phyloP scores from a whole-genome alignment of 176 grass and related monocot species.

The sorghum (Sorghum bicolor) region DNA sequence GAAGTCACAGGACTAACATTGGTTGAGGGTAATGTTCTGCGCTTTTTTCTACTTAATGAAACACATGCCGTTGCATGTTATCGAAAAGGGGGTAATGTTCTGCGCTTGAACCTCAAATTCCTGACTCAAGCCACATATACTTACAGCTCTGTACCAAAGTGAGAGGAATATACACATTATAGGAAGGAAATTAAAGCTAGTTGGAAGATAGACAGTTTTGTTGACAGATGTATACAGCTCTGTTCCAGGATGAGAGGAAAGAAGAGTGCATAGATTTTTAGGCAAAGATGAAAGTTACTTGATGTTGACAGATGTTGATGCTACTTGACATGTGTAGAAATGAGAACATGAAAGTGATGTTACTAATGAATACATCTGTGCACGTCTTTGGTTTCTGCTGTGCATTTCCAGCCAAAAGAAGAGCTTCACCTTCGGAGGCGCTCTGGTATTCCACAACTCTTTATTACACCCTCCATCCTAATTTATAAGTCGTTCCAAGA shows the following conservation, averaged over 20 bases:
- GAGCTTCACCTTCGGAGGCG: no score
- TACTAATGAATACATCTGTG: background rate
- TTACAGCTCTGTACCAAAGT: background rate
- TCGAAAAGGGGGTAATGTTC: no score
- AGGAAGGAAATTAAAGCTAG: constrained; percentile 29
- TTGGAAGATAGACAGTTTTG: constrained; percentile 20
- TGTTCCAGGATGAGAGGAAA: constrained; percentile 16
- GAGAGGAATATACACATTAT: background rate
- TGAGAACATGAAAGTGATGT: background rate
- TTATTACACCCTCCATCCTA: no score
- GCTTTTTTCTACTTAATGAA: no score
- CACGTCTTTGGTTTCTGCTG: background rate
- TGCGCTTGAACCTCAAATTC: background rate
- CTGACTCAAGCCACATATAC: constrained; percentile 21
- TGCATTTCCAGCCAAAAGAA: no score
- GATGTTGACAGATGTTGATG: background rate
- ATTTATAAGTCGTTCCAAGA: no score
- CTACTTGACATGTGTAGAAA: background rate
- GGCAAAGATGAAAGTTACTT: background rate
- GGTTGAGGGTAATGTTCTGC: constrained; percentile 19
- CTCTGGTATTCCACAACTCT: no score
- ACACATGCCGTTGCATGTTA: no score
- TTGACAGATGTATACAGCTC: constrained; percentile 22
- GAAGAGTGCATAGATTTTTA: constrained; percentile 17
- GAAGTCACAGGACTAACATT: constrained; percentile 58